Evolutionary conservation across 805 yeast species (phyloP), one percentile per base, ranked within the genome.

Genomic region (Cyberlindnera xylosilytica): DNA sequence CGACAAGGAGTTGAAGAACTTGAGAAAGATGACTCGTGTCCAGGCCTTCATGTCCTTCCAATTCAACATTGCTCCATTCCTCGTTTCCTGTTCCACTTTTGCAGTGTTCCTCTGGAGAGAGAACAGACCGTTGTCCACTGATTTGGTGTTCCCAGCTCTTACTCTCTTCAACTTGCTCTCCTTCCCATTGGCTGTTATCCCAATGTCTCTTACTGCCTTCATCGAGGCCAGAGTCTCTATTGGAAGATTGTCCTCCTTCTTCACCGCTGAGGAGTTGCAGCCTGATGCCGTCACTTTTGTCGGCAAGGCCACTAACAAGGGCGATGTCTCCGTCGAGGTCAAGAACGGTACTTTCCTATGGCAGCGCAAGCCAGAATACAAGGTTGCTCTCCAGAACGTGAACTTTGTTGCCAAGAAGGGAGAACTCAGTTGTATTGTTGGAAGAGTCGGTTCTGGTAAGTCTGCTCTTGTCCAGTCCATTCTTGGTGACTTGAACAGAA

Each of bases 111-210:
- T 84, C 19, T 70, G 74, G 41, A 64, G 78, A 27, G 74, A 79
- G 42, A 65, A 68, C 46, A 69, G 63, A 38, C 89, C 95, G 26
- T 74, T 93, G 57, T 76, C 91, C 1, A 85, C 97, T 1, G 98
- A 93, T 53, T 73, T 90, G 49, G 97, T 93, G 6, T 86, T 91
- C 70, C 89, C 97, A 22, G 95, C 97, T 3, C 72, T 88, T 43
- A 75, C 97, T 7, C 72, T 90, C 39, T 93, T 91, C 72, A 93
- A 91, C 62, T 69, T 93, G 59, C 74, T 93, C 46, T 74, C 85
- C 0, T 93, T 93, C 78, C 99, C 99, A 34, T 73, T 93, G 50
- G 90, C 95, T 10, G 87, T 88, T 30, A 74, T 93, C 49, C 99
- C 99, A 33, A 86, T 81, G 78, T 90, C 91, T 13, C 79, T 93